phyloP scores from a whole-genome alignment of 2,329 filamentous ascomycete genomes.

The Penicillium sumatraense region DNA sequence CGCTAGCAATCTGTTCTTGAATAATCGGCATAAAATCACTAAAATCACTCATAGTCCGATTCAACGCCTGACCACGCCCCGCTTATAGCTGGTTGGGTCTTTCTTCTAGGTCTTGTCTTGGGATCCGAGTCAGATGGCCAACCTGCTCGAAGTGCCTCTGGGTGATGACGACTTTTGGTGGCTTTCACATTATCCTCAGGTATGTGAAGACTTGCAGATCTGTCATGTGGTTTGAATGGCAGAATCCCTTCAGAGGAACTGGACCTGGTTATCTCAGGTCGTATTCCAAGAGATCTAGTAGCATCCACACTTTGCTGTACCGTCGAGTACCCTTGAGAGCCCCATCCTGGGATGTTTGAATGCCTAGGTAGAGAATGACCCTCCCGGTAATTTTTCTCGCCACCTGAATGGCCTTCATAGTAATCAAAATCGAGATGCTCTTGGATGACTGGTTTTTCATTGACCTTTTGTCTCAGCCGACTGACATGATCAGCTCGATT shows the following conservation, averaged over 20 bases:
- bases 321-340: neutral
- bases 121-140: neutral
- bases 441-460: neutral
- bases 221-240: neutral
- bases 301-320: neutral
- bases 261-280: neutral
- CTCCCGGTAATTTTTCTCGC: neutral
- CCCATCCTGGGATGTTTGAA: neutral
- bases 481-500: conserved; percentile 1
- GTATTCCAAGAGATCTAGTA: neutral
- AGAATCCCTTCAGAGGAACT: neutral
- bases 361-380: neutral
- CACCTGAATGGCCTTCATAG: neutral
- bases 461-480: neutral
- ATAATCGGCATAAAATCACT: neutral
- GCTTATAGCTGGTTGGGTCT: neutral
- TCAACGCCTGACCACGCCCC: conserved; percentile 1
- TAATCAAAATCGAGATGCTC: neutral
- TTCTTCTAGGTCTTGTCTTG: neutral
- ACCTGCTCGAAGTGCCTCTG: neutral
- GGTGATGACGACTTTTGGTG: neutral
- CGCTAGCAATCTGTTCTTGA: neutral
- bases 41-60: neutral
- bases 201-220: neutral
- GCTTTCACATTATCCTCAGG: neutral